Conservation (phyloP, 305 asterid genomes). For the Fraxinus greggii region DNA sequence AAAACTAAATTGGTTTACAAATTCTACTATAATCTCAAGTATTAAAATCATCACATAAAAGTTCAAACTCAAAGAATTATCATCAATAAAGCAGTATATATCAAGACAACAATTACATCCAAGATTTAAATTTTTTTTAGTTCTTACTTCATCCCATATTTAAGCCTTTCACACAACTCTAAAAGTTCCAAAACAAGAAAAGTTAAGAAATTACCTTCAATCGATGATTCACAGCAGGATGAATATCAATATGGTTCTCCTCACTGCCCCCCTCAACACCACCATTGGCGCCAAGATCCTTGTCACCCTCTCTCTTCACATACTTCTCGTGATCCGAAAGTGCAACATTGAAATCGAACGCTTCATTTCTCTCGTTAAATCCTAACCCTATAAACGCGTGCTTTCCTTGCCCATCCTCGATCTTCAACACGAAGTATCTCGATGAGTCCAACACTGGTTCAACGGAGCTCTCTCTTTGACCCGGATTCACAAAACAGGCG, state of each 20-base stretch:
- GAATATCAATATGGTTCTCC: conserved; percentile 67
- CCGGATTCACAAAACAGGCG: conserved; percentile 76
- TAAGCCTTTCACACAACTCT: background rate
- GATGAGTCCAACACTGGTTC: conserved; percentile 82
- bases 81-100: background rate
- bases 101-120: background rate
- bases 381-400: conserved; percentile 82
- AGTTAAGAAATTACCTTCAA: conserved; percentile 52
- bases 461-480: conserved; percentile 74
- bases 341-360: conserved; percentile 86
- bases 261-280: conserved; percentile 45
- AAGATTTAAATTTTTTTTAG: background rate
- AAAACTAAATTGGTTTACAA: background rate
- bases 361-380: conserved; percentile 77
- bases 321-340: conserved; percentile 85
- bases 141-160: background rate
- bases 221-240: conserved; percentile 91
- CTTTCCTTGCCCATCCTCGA: conserved; percentile 84
- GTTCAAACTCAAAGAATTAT: background rate
- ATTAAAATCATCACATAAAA: background rate
- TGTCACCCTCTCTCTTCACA: conserved; percentile 70
- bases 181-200: background rate
- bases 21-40: background rate
- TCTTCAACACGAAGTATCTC: conserved; percentile 73
- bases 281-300: conserved; percentile 44